Base-by-base conservation (phyloP, 2,329 filamentous ascomycete species). In the Talaromyces sp. region DNA sequence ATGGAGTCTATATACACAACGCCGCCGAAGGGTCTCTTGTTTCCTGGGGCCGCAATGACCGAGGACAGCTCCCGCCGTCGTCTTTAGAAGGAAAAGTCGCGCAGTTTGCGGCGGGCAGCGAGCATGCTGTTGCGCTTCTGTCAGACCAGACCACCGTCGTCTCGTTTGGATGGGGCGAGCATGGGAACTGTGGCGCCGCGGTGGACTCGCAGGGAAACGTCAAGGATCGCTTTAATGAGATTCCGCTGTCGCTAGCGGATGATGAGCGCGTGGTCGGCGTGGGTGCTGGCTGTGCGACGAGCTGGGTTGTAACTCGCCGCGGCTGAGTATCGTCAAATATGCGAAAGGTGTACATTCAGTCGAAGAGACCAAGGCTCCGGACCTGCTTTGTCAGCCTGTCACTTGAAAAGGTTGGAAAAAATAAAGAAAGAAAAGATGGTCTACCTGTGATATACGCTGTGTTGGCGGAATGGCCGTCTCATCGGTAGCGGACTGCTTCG, bases 91-190 rank as follows among this genome's bases (percentile, higher is more conserved):
- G 38, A 2, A 27, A 26, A 4, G 69, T 92, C 3, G 75, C 77
- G 10, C 78, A 80, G 26, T 82, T 97, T n/a, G 89, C 90, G 3
- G 84, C 89, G 52, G 94, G 94, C 0, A 97, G 93, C 70, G 94
- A 97, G 74, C 94, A 99, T 74, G 86, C 85, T n/a, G 75, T 97
- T 63, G 90, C 86, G 9, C 74, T 93, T 27, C 86, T 89, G 0
- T 76, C 76, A 10, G 79, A 82, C 21, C 85, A 85, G 1, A 59
- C 35, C 24, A 83, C 87, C 56, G 85, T 96, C 1, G 76, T 95
- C 54, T 85, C 90, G 1, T 97, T 93, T 91, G 94, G 94, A 21
- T 99, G 94, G 94, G 92, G 92, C 1, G 93, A 97, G 75, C 94
- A 99, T 76, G 94, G 94, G 1, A 99, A 99, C 72, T 99, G 94